Percentiles rank a stretch among this genome's conserved stretches.
These are phyloP conservation scores for Cokeromyces recurvatus DNA, from an alignment of 371 early-diverging fungal species.

Conservation along the genomic window DNA sequence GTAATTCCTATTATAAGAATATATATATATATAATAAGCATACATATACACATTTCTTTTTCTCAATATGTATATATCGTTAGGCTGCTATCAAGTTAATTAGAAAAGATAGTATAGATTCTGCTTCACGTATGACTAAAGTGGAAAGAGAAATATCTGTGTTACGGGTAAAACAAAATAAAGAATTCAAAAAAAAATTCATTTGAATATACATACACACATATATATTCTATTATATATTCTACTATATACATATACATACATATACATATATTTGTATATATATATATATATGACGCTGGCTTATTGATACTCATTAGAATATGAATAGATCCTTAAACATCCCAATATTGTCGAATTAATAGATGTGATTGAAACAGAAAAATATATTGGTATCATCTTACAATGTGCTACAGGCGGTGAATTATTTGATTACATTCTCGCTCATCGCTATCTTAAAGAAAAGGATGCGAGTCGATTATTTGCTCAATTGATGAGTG, in stretches of 20 bases:
- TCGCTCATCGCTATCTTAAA: slow-evolving; percentile 88
- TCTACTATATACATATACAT: too few species aligned
- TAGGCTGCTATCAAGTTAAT: slow-evolving; percentile 83
- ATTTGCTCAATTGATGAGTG: slow-evolving; percentile 93
- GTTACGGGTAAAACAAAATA: slow-evolving; percentile 55
- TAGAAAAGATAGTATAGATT: slow-evolving; percentile 76
- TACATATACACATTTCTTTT: not conserved
- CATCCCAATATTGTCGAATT: slow-evolving; percentile 93
- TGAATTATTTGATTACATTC: slow-evolving; percentile 95
- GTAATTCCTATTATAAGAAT: not conserved
- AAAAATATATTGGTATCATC: slow-evolving; percentile 91
- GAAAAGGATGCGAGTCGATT: slow-evolving; percentile 88
- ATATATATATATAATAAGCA: not conserved
- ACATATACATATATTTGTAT: too few species aligned
- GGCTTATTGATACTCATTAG: too few species aligned
- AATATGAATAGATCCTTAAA: slow-evolving; percentile 66
- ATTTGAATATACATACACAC: too few species aligned
- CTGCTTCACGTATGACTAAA: slow-evolving; percentile 71
- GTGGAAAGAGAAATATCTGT: slow-evolving; percentile 82
- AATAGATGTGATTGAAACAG: slow-evolving; percentile 95
- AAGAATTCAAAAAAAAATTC: too few species aligned
- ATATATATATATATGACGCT: too few species aligned
- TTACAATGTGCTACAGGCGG: slow-evolving; percentile 95
- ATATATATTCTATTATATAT: too few species aligned
- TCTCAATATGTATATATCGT: too few species aligned